phyloP scores from a whole-genome alignment of 2,329 filamentous ascomycete genomes.

The Ophiocordyceps sinensis region DNA sequence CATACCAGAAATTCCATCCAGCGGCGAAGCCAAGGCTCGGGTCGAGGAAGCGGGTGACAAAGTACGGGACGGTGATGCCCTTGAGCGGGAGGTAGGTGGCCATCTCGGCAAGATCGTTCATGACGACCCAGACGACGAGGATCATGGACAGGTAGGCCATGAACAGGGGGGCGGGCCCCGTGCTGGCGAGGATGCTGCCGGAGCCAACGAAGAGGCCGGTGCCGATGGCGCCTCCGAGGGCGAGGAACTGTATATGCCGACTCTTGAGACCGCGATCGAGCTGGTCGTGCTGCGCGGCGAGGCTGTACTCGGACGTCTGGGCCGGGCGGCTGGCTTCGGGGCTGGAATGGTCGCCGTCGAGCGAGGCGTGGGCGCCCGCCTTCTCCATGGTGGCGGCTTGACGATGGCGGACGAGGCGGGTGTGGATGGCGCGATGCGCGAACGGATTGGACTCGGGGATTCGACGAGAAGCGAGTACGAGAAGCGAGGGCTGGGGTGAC shows the following conservation, averaged over 20 bases:
- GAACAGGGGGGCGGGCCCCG: constrained; percentile 52
- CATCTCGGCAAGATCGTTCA: constrained; percentile 42
- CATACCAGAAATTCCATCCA: constrained; percentile 50
- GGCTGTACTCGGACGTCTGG: constrained; percentile 17
- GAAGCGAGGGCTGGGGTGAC: too few relatives aligned
- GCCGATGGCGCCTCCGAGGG: constrained; percentile 42
- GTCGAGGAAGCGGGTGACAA: constrained; percentile 40
- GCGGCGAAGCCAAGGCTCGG: constrained; percentile 39
- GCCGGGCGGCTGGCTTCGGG: constrained; percentile 10
- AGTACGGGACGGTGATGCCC: constrained; percentile 42
- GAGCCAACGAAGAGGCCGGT: constrained; percentile 51
- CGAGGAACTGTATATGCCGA: constrained; percentile 46
- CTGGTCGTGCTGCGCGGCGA: constrained; percentile 25
- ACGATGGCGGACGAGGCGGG: too few relatives aligned
- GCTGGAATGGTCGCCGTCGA: constrained; percentile 9
- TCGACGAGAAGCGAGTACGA: too few relatives aligned
- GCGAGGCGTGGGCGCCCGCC: neutral
- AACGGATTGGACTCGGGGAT: too few relatives aligned
- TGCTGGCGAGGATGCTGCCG: constrained; percentile 37
- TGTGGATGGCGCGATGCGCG: too few relatives aligned
- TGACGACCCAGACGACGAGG: constrained; percentile 35
- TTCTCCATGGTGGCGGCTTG: neutral
- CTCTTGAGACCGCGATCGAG: constrained; percentile 43
- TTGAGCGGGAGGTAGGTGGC: constrained; percentile 38
- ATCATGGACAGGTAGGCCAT: constrained; percentile 51